Evolutionary conservation across 768 basidiomycete genomes (phyloP).

Genomic region (Mycena olivaceomarginata): DNA sequence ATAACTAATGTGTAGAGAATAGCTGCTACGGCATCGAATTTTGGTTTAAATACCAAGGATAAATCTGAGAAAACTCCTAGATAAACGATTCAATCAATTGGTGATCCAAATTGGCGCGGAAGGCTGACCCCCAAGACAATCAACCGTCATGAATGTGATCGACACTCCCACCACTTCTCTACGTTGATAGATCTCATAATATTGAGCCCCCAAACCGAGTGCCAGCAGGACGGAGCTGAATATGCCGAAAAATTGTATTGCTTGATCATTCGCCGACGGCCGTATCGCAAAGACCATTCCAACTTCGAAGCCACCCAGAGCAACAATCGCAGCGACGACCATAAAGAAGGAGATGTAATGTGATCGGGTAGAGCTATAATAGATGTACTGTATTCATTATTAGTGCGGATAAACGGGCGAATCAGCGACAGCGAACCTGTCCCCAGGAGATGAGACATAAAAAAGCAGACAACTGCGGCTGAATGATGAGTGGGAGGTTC

Average conservation of each 20-base stretch:
- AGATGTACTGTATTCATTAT: slow-evolving; percentile 71
- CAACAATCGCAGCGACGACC: slow-evolving; percentile 58
- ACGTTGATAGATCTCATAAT: slow-evolving; percentile 83
- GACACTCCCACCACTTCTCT: slow-evolving; percentile 82
- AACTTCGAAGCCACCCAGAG: slow-evolving; percentile 75
- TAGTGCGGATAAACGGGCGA: not conserved
- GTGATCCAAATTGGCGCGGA: not conserved
- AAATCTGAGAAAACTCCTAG: slow-evolving; percentile 83
- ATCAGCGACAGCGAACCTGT: slow-evolving; percentile 66
- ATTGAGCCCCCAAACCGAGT: slow-evolving; percentile 74
- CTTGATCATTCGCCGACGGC: slow-evolving; percentile 61
- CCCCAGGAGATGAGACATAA: slow-evolving; percentile 79
- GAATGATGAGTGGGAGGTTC: slow-evolving; percentile 83
- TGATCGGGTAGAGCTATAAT: slow-evolving; percentile 72
- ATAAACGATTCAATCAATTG: slow-evolving; percentile 53
- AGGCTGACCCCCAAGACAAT: slow-evolving; percentile 52
- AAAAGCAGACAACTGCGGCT: slow-evolving; percentile 79
- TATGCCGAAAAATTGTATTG: slow-evolving; percentile 76
- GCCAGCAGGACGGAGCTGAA: slow-evolving; percentile 75
- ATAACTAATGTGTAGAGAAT: slow-evolving; percentile 79
- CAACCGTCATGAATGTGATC: slow-evolving; percentile 80
- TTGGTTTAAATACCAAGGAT: slow-evolving; percentile 77
- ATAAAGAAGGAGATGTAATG: slow-evolving; percentile 57
- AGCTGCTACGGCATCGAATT: slow-evolving; percentile 81
- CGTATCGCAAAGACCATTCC: slow-evolving; percentile 77